Evolutionary conservation across 1,139 yeast genomes (phyloP).

Genomic region (Geotrichum macrosporum): DNA sequence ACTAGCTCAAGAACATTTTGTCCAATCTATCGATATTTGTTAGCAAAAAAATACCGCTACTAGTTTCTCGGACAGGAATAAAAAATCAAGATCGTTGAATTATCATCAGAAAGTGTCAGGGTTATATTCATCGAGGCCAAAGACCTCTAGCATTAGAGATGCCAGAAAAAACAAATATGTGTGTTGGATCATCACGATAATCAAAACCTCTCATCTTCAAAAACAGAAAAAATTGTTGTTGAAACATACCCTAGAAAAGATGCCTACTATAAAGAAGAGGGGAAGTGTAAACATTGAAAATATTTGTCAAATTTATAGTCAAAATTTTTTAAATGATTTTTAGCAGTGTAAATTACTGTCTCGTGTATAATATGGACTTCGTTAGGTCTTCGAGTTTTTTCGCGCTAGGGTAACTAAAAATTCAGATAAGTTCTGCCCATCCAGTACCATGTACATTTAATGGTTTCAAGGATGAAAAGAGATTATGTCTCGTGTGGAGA

Average conservation of each 20-base stretch:
- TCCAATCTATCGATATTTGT: too few species aligned
- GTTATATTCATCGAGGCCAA: constrained; percentile 21
- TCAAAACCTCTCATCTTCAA: neutral
- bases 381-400: neutral
- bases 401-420: neutral
- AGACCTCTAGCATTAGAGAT: constrained; percentile 22
- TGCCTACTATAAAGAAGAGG: neutral
- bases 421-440: neutral
- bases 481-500: neutral
- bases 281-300: neutral
- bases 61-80: neutral
- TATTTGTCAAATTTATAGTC: neutral
- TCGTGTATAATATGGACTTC: neutral
- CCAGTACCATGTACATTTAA: neutral
- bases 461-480: neutral
- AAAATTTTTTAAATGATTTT: neutral
- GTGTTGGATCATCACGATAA: constrained; percentile 20
- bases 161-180: constrained; percentile 20
- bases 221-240: neutral
- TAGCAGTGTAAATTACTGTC: neutral
- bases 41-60: neutral
- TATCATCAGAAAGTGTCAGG: constrained; percentile 19
- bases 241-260: constrained; percentile 4
- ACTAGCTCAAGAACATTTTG: too few species aligned
- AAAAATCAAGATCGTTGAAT: neutral